A percentile compares a stretch with the other conserved stretches of the same genome.
These are phyloP conservation scores for Chlorella sp. DNA, from an alignment of 139 green algal genomes.

Conservation along the genomic window DNA sequence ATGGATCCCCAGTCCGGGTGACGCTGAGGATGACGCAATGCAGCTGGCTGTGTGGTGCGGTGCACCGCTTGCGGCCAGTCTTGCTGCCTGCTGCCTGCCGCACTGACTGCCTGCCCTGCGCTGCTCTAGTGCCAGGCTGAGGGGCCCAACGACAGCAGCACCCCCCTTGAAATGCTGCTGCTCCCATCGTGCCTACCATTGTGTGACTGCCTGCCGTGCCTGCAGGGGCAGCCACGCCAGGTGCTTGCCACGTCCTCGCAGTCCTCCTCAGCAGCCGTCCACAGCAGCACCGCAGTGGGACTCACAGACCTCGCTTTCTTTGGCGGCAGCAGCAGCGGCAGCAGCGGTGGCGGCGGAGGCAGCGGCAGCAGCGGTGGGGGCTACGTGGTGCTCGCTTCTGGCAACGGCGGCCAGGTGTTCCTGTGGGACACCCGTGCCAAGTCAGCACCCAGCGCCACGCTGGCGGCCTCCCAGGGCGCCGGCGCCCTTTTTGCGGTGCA, in stretches of 20 bases:
- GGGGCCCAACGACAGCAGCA: too few species aligned
- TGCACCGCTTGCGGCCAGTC: neutral
- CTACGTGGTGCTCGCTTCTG: neutral
- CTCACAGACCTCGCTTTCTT: constrained; percentile 31
- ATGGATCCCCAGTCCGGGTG: neutral
- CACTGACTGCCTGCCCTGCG: neutral
- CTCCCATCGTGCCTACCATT: neutral
- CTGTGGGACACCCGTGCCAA: constrained; percentile 30
- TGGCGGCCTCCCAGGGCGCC: neutral
- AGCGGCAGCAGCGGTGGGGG: neutral
- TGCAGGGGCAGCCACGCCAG: constrained; percentile 20
- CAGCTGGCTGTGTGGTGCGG: too few species aligned
- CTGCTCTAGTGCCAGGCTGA: too few species aligned
- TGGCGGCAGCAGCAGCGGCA: neutral
- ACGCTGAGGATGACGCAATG: too few species aligned
- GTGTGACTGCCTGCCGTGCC: neutral
- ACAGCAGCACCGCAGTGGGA: constrained; percentile 18
- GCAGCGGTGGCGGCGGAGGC: neutral
- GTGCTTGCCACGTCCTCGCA: neutral
- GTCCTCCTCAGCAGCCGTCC: neutral
- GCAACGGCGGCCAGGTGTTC: constrained; percentile 34
- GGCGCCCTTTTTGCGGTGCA: neutral
- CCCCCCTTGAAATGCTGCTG: too few species aligned
- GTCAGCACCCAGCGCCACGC: neutral
- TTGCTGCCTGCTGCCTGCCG: neutral